Percentiles rank a stretch among this genome's conserved stretches.
Evolutionary conservation across 2,329 filamentous ascomycete species (phyloP).

Genomic region (Parasarocladium wereldwijsianum): DNA sequence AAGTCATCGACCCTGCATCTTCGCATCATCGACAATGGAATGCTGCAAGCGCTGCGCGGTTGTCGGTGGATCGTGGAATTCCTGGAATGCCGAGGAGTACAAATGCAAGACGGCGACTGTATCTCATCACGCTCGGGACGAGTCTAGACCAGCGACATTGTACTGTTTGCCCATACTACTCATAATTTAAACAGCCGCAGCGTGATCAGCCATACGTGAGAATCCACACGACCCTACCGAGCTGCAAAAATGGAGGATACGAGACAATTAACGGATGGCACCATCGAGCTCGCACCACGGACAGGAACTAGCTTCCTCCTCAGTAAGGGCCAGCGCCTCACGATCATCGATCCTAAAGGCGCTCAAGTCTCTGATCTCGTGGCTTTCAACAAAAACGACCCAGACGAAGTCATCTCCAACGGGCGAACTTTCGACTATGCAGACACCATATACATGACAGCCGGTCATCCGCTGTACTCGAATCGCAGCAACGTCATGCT

Average conservation of each 20-base stretch:
- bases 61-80: no score
- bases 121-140: no score
- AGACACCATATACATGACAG: neutral
- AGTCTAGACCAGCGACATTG: no score
- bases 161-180: no score
- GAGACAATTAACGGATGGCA: neutral
- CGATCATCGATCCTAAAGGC: neutral
- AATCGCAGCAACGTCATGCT: constrained; percentile 1
- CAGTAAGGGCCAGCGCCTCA: neutral
- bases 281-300: neutral
- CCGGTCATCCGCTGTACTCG: neutral
- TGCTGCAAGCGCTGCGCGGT: neutral
- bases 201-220: no score
- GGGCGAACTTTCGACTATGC: constrained; percentile 1
- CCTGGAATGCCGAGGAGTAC: no score
- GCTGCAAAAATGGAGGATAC: constrained; percentile 1
- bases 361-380: constrained; percentile 1
- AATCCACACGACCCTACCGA: no score
- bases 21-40: neutral
- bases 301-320: neutral
- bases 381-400: neutral
- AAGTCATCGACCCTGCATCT: neutral
- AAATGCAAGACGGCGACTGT: no score
- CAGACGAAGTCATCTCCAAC: constrained; percentile 1
- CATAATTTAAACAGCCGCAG: no score